These are phyloP conservation scores for Cladosporium sp. DNA, from an alignment of 2,329 filamentous ascomycete genomes.

Conservation along the genomic window DNA sequence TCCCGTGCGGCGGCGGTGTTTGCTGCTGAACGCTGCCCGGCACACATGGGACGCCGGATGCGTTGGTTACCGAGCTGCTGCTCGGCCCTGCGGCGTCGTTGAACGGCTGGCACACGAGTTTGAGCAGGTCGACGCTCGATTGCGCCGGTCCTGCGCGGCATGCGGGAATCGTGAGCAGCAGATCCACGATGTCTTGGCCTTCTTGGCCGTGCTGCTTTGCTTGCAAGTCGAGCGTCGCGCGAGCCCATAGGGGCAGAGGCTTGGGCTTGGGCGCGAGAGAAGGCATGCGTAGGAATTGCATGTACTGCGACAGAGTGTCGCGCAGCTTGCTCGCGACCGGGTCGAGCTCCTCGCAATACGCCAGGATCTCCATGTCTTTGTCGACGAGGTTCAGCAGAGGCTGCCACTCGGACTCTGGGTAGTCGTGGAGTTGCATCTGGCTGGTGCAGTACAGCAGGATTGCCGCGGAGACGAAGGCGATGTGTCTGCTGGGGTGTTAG, in stretches of 20 bases:
- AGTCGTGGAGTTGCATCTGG: constrained; percentile 16
- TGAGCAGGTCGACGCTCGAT: constrained; percentile 8
- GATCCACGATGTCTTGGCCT: constrained; percentile 1
- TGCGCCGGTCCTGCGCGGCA: constrained; percentile 11
- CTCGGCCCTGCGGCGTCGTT: neutral
- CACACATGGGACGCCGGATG: neutral
- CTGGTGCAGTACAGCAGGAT: constrained; percentile 14
- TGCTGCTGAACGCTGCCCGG: neutral
- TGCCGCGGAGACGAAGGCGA: constrained; percentile 11
- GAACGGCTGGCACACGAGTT: constrained; percentile 17
- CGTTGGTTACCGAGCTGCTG: neutral
- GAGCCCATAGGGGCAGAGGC: neutral
- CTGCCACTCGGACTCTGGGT: constrained; percentile 7
- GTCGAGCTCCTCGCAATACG: constrained; percentile 13
- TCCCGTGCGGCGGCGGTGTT: neutral
- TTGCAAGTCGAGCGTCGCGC: neutral
- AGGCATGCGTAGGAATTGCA: constrained; percentile 16
- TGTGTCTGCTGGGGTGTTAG: neutral
- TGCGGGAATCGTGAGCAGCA: constrained; percentile 6
- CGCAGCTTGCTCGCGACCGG: constrained; percentile 11
- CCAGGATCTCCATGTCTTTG: constrained; percentile 13
- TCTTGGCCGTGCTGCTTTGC: neutral
- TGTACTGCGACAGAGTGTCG: constrained; percentile 16
- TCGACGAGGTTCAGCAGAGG: constrained; percentile 3
- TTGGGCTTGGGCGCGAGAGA: neutral